Conservation (phyloP, 345 rosid species). For the Gossypium sturtianum region DNA sequence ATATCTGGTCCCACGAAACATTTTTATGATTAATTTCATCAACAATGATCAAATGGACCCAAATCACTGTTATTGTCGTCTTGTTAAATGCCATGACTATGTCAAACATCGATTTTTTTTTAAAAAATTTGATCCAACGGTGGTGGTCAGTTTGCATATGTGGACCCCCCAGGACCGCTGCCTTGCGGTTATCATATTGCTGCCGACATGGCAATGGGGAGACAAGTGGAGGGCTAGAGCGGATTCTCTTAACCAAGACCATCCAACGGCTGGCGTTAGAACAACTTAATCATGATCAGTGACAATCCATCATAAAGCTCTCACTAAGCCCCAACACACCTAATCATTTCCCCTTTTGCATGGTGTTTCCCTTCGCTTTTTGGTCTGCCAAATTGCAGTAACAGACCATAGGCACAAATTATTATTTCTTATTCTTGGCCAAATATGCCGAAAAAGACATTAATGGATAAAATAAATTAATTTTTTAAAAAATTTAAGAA, state of each 20-base stretch:
- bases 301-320: constrained; percentile 22
- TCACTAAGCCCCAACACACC: constrained; percentile 16
- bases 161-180: constrained; percentile 13
- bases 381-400: constrained; percentile 31
- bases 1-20: constrained; percentile 6
- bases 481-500: too few species aligned
- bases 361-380: constrained; percentile 25
- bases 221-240: constrained; percentile 17
- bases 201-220: constrained; percentile 29
- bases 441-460: too few species aligned
- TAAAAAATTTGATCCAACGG: neutral
- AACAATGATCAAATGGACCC: constrained; percentile 1
- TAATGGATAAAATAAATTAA: too few species aligned
- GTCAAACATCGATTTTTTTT: neutral
- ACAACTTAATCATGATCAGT: constrained; percentile 25
- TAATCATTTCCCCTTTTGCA: constrained; percentile 27
- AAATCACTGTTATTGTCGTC: constrained; percentile 4
- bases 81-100: neutral
- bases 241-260: constrained; percentile 4
- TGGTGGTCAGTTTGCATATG: neutral
- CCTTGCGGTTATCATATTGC: constrained; percentile 21
- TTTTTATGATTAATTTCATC: neutral
- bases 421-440: neutral
- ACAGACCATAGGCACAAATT: neutral
- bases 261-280: constrained; percentile 25